phyloP scores from a whole-genome alignment of 257 asterid species.

The Thymus mandschuricus region DNA sequence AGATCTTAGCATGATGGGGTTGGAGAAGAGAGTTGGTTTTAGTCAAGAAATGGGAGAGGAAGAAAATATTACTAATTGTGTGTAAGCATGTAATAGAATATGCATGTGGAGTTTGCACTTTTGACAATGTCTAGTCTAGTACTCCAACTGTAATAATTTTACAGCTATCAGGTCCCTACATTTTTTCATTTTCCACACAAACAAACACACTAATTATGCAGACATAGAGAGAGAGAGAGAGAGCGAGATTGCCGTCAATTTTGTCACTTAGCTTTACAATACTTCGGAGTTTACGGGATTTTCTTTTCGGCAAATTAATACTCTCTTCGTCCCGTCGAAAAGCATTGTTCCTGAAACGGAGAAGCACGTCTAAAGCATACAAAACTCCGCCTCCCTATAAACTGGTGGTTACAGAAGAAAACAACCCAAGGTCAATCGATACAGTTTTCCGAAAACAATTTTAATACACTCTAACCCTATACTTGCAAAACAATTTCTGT shows the following conservation, averaged over 20 bases:
- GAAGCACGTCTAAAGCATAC: neutral
- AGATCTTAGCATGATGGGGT: conserved; percentile 40
- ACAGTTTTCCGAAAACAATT: conserved; percentile 43
- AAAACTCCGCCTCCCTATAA: neutral
- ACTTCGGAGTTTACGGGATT: neutral
- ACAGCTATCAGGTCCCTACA: conserved; percentile 24
- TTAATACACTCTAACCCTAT: conserved; percentile 46
- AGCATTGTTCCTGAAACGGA: too few relatives aligned
- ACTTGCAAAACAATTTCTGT: conserved; percentile 43
- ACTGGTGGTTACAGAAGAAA: neutral
- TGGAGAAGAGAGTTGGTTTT: conserved; percentile 5
- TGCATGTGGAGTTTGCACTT: conserved; percentile 29
- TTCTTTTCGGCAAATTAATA: neutral
- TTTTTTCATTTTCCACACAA: neutral
- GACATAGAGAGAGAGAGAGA: neutral
- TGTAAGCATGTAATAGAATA: conserved; percentile 22
- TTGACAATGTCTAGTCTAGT: neutral
- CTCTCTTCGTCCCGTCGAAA: too few relatives aligned
- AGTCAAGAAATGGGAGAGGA: conserved; percentile 34
- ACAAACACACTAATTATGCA: neutral
- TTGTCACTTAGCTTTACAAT: neutral
- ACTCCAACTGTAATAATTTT: conserved; percentile 7
- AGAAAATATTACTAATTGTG: conserved; percentile 1
- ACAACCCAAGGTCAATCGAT: conserved; percentile 30
- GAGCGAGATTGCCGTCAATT: neutral